Evolutionary conservation across 2,329 filamentous ascomycete species (phyloP).

Genomic region (Calonectria pauciramosa): DNA sequence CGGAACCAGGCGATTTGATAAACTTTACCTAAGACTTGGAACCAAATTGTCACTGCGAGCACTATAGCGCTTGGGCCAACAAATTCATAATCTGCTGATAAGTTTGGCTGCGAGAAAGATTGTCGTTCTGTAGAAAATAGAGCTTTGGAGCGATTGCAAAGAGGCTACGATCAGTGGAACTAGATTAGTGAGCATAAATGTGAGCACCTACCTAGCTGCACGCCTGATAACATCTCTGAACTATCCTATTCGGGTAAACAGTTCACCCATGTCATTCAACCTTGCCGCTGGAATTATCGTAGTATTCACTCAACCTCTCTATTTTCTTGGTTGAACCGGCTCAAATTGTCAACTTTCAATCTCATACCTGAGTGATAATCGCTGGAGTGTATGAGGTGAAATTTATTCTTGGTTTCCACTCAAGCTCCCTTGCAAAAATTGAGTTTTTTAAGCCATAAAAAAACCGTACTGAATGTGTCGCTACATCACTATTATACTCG

Average conservation of each 20-base stretch:
- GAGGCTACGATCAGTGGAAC: neutral
- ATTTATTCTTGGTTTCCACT: neutral
- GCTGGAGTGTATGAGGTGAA: neutral
- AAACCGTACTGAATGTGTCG: neutral
- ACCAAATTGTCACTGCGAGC: neutral
- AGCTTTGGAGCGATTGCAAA: neutral
- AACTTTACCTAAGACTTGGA: neutral
- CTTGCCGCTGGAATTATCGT: neutral
- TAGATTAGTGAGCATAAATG: neutral
- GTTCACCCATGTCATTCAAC: neutral
- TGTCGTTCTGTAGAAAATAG: too few relatives aligned
- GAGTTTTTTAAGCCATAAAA: neutral
- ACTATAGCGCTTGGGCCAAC: neutral
- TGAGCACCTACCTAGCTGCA: neutral
- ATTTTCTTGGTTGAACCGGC: neutral
- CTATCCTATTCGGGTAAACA: neutral
- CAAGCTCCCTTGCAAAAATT: neutral
- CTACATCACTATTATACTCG: neutral
- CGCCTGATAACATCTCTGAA: neutral
- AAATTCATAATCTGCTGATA: neutral
- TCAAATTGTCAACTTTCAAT: neutral
- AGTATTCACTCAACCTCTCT: neutral
- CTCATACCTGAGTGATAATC: neutral
- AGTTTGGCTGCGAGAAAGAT: too few relatives aligned
- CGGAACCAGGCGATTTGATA: neutral